These are phyloP conservation scores for Chaetomium strumarium DNA, from an alignment of 2,329 filamentous ascomycete genomes.

Conservation along the genomic window DNA sequence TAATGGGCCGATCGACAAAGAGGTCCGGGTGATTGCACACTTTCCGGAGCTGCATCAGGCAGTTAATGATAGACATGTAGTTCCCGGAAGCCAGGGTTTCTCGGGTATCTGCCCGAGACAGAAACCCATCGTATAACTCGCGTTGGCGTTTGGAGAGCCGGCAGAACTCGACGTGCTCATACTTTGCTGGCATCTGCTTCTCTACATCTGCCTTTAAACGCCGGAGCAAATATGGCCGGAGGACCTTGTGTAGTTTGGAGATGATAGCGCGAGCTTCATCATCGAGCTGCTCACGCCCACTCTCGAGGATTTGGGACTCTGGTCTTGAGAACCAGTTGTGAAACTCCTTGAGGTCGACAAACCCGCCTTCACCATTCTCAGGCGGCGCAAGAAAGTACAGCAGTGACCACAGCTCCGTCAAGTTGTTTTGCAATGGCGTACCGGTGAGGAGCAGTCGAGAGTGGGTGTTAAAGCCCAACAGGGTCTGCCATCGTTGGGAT, in stretches of 20 bases:
- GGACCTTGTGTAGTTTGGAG: conserved; percentile 84
- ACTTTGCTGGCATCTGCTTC: conserved; percentile 98
- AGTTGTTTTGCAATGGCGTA: conserved; percentile 92
- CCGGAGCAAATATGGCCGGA: conserved; percentile 85
- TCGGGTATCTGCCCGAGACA: conserved; percentile 82
- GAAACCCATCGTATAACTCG: conserved; percentile 93
- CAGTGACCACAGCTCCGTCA: conserved; percentile 94
- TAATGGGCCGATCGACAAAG: conserved; percentile 92
- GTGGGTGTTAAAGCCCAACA: conserved; percentile 88
- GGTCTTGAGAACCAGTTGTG: conserved; percentile 94
- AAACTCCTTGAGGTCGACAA: conserved; percentile 92
- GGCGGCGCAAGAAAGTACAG: conserved; percentile 95
- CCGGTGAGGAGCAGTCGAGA: conserved; percentile 84
- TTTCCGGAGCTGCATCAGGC: conserved; percentile 93
- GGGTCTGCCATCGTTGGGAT: conserved; percentile 91
- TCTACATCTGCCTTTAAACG: conserved; percentile 94
- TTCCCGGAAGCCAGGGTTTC: conserved; percentile 88
- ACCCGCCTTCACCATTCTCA: conserved; percentile 78
- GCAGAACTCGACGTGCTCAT: conserved; percentile 95
- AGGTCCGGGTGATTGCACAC: conserved; percentile 98
- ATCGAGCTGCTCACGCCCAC: conserved; percentile 88
- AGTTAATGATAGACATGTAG: conserved; percentile 97
- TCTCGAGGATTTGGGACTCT: conserved; percentile 92
- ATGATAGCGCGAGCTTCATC: conserved; percentile 90
- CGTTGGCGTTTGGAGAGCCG: conserved; percentile 91